Evolutionary conservation across 306 rosid species (phyloP).

Genomic region (Astragalus membranaceus): DNA sequence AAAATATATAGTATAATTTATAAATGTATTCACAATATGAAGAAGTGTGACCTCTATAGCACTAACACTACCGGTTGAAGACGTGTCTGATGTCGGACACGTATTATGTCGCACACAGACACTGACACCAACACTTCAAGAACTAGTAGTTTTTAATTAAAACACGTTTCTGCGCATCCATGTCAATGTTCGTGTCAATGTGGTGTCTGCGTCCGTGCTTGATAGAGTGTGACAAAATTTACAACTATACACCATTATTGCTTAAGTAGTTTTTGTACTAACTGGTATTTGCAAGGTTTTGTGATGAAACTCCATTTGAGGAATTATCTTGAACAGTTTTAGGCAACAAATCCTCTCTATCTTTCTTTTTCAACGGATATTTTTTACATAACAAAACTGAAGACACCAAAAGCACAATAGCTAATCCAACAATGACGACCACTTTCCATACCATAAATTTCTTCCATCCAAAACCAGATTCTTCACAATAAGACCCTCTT

Average conservation of each 20-base stretch:
- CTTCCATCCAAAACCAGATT: constrained; percentile 23
- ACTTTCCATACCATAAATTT: constrained; percentile 30
- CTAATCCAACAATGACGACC: constrained; percentile 31
- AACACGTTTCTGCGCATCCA: no score
- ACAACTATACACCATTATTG: neutral
- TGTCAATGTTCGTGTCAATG: no score
- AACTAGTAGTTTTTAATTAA: no score
- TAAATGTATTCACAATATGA: no score
- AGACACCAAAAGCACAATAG: constrained; percentile 34
- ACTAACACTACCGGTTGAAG: no score
- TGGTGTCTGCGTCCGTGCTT: no score
- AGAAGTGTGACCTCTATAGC: no score
- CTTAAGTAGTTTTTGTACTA: constrained; percentile 32
- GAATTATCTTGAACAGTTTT: constrained; percentile 48
- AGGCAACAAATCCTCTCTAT: constrained; percentile 24
- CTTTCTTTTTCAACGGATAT: constrained; percentile 22
- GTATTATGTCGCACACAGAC: no score
- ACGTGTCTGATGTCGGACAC: no score
- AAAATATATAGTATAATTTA: no score
- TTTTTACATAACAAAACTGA: constrained; percentile 39
- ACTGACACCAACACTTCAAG: no score
- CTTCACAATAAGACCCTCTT: constrained; percentile 51
- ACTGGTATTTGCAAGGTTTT: constrained; percentile 68
- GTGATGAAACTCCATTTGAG: constrained; percentile 52
- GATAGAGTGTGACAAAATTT: no score